These are phyloP conservation scores for Stagonosporopsis rhizophila DNA, from an alignment of 2,329 filamentous ascomycete species.

Conservation along the genomic window DNA sequence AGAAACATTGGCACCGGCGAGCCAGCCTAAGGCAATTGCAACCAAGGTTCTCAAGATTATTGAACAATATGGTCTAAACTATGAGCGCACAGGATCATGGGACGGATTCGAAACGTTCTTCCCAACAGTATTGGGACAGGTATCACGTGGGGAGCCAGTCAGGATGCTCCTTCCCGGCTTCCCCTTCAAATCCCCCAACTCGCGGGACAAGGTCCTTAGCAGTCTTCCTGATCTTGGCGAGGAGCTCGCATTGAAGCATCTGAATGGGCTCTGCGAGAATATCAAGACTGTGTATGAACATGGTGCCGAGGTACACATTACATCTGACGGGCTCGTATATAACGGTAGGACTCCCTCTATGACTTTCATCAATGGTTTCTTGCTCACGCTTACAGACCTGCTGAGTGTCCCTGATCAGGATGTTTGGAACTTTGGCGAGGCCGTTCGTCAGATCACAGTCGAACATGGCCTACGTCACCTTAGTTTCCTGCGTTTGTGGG, in stretches of 20 bases:
- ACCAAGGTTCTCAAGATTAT: constrained; percentile 27
- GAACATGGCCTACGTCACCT: constrained; percentile 29
- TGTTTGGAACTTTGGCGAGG: constrained; percentile 50
- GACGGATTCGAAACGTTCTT: constrained; percentile 35
- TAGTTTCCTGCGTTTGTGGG: constrained; percentile 30
- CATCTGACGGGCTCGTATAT: constrained; percentile 55
- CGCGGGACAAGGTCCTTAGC: constrained; percentile 61
- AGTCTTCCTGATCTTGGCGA: constrained; percentile 53
- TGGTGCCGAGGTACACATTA: constrained; percentile 52
- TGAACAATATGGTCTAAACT: constrained; percentile 34
- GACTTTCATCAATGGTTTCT: neutral
- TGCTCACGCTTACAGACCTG: constrained; percentile 41
- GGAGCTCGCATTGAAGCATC: constrained; percentile 52
- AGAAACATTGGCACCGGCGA: neutral
- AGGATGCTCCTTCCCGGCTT: constrained; percentile 61
- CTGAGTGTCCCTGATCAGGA: constrained; percentile 53
- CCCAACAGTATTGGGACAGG: constrained; percentile 27
- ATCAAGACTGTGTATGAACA: constrained; percentile 51
- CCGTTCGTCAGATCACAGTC: constrained; percentile 23
- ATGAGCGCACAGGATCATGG: constrained; percentile 34
- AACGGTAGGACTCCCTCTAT: constrained; percentile 35
- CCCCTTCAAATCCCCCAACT: constrained; percentile 68
- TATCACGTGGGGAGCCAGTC: constrained; percentile 30
- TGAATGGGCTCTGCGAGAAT: constrained; percentile 52
- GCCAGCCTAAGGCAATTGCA: constrained; percentile 20